These are phyloP conservation scores for Brassica balearica DNA, from an alignment of 441 rosid species.

Conservation along the genomic window DNA sequence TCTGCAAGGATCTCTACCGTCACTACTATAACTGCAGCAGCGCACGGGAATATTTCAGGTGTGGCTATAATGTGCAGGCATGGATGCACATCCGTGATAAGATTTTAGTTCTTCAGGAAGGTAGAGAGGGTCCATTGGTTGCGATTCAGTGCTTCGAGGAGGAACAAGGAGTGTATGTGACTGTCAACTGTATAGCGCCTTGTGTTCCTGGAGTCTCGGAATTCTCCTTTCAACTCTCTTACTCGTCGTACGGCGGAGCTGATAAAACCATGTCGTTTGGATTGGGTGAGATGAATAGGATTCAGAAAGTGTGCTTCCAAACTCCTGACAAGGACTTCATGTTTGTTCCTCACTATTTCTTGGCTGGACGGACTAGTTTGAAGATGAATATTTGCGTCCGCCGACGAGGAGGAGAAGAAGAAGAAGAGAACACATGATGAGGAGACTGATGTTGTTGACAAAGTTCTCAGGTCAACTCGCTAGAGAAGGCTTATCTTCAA, in stretches of 20 bases:
- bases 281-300: background rate
- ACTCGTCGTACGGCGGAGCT: background rate
- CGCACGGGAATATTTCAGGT: conserved; percentile 16
- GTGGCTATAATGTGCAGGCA: background rate
- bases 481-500: background rate
- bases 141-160: background rate
- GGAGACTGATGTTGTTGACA: background rate
- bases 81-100: background rate
- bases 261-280: background rate
- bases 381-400: conserved; percentile 15
- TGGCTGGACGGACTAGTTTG: background rate
- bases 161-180: background rate
- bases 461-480: background rate
- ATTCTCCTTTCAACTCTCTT: background rate
- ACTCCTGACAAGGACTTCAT: conserved; percentile 16
- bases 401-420: background rate
- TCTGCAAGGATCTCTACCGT: conserved; percentile 28
- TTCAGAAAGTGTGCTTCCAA: conserved; percentile 24
- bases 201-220: conserved; percentile 14
- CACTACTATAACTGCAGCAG: conserved; percentile 49
- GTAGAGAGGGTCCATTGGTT: background rate
- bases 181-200: conserved; percentile 7
- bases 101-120: background rate
- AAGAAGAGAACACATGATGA: background rate
- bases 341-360: background rate